Conservation (phyloP, 2,329 filamentous ascomycete genomes). For the Orbilia brochopaga region DNA sequence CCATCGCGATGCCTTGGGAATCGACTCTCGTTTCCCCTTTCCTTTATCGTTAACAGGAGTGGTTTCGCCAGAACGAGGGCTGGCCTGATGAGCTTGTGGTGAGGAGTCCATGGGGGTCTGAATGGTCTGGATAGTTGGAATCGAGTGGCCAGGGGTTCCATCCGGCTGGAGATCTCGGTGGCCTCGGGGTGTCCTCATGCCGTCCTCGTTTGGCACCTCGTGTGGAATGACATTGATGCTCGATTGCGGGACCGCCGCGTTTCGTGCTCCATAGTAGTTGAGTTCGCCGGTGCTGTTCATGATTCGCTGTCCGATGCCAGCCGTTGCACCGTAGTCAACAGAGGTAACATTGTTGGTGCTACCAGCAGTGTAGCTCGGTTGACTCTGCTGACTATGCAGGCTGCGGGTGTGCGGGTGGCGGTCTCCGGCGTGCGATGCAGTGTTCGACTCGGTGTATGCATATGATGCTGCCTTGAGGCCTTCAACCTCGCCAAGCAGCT, state of each 20-base stretch:
- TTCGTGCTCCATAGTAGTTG: constrained; percentile 56
- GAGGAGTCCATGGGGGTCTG: constrained; percentile 52
- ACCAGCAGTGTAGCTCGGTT: constrained; percentile 38
- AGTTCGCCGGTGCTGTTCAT: constrained; percentile 52
- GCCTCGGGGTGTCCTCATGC: constrained; percentile 43
- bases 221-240: constrained; percentile 68
- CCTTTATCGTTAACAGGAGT: constrained; percentile 65
- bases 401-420: constrained; percentile 48
- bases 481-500: constrained; percentile 90
- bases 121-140: constrained; percentile 49
- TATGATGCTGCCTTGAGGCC: constrained; percentile 70
- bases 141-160: constrained; percentile 12
- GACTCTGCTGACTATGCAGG: constrained; percentile 38
- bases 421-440: constrained; percentile 52
- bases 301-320: constrained; percentile 53
- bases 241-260: constrained; percentile 51
- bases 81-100: constrained; percentile 51
- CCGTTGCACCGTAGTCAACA: constrained; percentile 59
- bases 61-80: constrained; percentile 13
- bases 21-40: constrained; percentile 80
- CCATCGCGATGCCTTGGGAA: constrained; percentile 95
- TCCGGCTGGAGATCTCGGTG: constrained; percentile 32
- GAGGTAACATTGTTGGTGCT: constrained; percentile 54
- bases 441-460: constrained; percentile 54
- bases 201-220: constrained; percentile 65